A percentile compares a stretch with the other conserved stretches of the same genome.
These are phyloP conservation scores for Suhomyces bribrorum DNA, from an alignment of 1,139 yeast species.

Conservation along the genomic window DNA sequence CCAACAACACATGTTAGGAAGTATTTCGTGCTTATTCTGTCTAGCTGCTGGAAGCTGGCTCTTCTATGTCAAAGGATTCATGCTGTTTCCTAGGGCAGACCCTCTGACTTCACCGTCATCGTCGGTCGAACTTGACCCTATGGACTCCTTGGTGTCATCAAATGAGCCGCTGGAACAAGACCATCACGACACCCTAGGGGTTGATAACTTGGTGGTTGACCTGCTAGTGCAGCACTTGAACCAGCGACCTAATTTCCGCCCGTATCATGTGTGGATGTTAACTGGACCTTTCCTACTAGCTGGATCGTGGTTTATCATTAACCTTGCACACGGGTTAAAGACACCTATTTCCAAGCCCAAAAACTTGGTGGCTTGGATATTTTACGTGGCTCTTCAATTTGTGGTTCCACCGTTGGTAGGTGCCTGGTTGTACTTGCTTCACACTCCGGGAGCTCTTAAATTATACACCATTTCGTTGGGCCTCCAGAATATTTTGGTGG, in stretches of 20 bases:
- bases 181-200: background rate
- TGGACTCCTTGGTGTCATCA: slow-evolving; percentile 4
- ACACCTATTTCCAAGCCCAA: slow-evolving; percentile 12
- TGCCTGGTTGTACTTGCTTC: slow-evolving; percentile 18
- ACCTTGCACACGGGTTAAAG: slow-evolving; percentile 12
- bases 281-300: slow-evolving; percentile 17
- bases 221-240: slow-evolving; percentile 3
- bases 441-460: slow-evolving; percentile 19
- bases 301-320: slow-evolving; percentile 15
- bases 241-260: slow-evolving; percentile 3
- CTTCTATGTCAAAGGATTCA: slow-evolving; percentile 6
- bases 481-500: slow-evolving; percentile 15
- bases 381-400: slow-evolving; percentile 18
- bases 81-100: background rate
- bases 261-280: slow-evolving; percentile 13
- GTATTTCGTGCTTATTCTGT: slow-evolving; percentile 9
- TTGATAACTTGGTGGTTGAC: slow-evolving; percentile 1
- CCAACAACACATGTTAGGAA: slow-evolving; percentile 6
- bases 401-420: slow-evolving; percentile 15
- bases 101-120: background rate
- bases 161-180: background rate
- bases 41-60: slow-evolving; percentile 10
- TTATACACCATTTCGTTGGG: slow-evolving; percentile 16
- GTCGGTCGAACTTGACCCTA: slow-evolving; percentile 2
- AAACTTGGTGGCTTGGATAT: slow-evolving; percentile 17